Percentiles rank a stretch among this genome's conserved stretches.
phyloP scores from a whole-genome alignment of 2,329 filamentous ascomycete genomes.

The Penicillium griseofulvum region DNA sequence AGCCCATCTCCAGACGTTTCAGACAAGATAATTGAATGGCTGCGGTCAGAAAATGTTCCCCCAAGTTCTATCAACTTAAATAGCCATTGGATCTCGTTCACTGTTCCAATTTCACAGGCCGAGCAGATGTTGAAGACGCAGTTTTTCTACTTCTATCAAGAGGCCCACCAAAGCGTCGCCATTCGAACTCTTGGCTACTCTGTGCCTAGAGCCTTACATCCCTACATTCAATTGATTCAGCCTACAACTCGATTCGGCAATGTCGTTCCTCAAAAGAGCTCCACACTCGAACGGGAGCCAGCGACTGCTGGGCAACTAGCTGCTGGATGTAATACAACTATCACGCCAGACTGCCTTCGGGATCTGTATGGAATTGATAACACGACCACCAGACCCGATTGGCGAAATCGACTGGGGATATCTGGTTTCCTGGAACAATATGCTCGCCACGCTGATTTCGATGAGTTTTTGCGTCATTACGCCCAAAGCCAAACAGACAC shows the following conservation, averaged over 20 bases:
- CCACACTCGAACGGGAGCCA: constrained; percentile 20
- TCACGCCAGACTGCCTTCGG: constrained; percentile 52
- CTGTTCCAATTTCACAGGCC: constrained; percentile 41
- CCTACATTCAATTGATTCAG: constrained; percentile 61
- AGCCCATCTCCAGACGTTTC: constrained; percentile 52
- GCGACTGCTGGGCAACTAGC: constrained; percentile 21
- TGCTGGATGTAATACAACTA: constrained; percentile 38
- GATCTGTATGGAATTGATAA: constrained; percentile 49
- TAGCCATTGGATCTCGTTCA: constrained; percentile 62
- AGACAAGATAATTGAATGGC: constrained; percentile 55
- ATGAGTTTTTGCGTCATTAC: constrained; percentile 56
- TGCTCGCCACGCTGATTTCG: constrained; percentile 55
- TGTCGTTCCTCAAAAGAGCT: constrained; percentile 44
- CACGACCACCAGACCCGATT: constrained; percentile 29
- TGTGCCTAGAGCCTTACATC: constrained; percentile 55
- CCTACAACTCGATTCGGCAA: constrained; percentile 63
- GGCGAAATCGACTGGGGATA: constrained; percentile 44
- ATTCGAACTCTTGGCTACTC: constrained; percentile 61
- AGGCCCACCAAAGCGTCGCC: constrained; percentile 41
- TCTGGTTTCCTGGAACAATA: constrained; percentile 53
- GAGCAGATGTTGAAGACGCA: constrained; percentile 57
- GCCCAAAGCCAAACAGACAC: constrained; percentile 52
- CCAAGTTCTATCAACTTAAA: constrained; percentile 48
- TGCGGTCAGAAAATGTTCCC: constrained; percentile 51
- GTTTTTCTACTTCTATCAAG: constrained; percentile 57